A percentile compares a stretch with the other conserved stretches of the same genome.
phyloP scores from a whole-genome alignment of 2,329 filamentous ascomycete species.

The Microdochium nivale region DNA sequence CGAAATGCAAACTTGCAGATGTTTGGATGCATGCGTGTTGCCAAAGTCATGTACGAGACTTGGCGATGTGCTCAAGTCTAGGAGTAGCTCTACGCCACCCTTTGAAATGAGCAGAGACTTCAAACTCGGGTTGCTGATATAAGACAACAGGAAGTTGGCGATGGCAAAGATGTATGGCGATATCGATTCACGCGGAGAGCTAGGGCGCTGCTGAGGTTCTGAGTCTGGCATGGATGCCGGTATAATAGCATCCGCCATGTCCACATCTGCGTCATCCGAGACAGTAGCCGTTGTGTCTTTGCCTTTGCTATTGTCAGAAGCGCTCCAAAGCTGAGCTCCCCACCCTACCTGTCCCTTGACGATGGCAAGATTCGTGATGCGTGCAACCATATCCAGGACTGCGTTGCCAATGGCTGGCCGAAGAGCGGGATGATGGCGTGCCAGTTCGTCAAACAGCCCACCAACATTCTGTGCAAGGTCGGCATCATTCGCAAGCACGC shows the following conservation, averaged over 20 bases:
- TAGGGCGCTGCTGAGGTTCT: conserved; percentile 1
- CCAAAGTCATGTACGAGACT: conserved; percentile 70
- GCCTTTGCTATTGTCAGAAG: conserved; percentile 31
- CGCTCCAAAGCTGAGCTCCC: conserved; percentile 70
- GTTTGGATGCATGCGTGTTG: conserved; percentile 57
- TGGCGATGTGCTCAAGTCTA: conserved; percentile 76
- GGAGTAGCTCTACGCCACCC: conserved; percentile 72
- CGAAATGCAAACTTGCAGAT: conserved; percentile 66
- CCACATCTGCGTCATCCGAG: conserved; percentile 42
- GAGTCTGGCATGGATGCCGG: conserved; percentile 9
- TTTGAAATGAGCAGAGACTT: conserved; percentile 67
- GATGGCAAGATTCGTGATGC: conserved; percentile 67
- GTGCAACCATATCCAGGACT: conserved; percentile 81
- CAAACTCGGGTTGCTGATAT: conserved; percentile 65
- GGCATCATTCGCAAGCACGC: conserved; percentile 68
- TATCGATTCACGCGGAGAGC: conserved; percentile 29
- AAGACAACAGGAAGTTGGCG: conserved; percentile 65
- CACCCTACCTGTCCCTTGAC: conserved; percentile 61
- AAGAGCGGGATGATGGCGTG: conserved; percentile 82
- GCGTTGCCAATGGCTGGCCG: conserved; percentile 73
- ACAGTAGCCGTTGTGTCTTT: conserved; percentile 25
- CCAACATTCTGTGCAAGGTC: conserved; percentile 66
- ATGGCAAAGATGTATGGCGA: conserved; percentile 67
- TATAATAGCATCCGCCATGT: conserved; percentile 54
- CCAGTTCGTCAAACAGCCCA: conserved; percentile 83